Conservation (phyloP, 768 basidiomycete species). For the Xerocomellus dryophilus region DNA sequence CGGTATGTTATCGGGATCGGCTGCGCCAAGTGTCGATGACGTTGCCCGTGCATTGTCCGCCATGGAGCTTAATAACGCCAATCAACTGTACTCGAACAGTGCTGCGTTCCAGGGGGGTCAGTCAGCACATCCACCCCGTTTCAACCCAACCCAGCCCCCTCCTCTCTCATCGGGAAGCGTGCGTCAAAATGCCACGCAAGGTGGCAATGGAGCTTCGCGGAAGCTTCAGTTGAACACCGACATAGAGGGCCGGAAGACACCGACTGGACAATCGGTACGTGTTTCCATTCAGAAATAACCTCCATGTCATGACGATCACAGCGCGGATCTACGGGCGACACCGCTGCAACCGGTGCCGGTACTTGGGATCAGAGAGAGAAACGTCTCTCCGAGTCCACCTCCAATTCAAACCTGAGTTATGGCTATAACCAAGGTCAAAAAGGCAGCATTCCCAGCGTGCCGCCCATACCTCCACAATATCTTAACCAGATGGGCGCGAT, state of each 20-base stretch:
- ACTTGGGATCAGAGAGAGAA: conserved; percentile 71
- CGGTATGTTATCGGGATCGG: conserved; percentile 31
- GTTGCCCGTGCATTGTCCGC: conserved; percentile 70
- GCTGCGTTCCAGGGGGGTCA: conserved; percentile 44
- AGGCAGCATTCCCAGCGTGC: conserved; percentile 57
- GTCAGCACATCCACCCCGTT: conserved; percentile 64
- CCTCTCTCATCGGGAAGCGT: conserved; percentile 40
- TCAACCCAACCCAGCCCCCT: conserved; percentile 49
- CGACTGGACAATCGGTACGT: conserved; percentile 49
- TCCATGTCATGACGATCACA: conserved; percentile 37
- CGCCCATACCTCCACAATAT: conserved; percentile 71
- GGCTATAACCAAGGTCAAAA: conserved; percentile 45
- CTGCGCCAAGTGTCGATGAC: conserved; percentile 56
- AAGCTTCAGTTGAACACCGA: conserved; percentile 62
- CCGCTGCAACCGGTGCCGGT: conserved; percentile 35
- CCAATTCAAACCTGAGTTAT: conserved; percentile 69
- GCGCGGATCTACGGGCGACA: conserved; percentile 30
- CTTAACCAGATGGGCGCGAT: conserved; percentile 49
- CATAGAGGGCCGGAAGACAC: conserved; percentile 64
- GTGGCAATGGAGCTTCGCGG: conserved; percentile 37
- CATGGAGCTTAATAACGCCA: conserved; percentile 52
- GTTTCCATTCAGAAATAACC: conserved; percentile 40
- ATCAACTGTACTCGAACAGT: conserved; percentile 29
- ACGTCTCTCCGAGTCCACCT: conserved; percentile 50
- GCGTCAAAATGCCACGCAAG: conserved; percentile 40